Percentiles rank a stretch among this genome's conserved stretches.
Conservation (phyloP, 805 yeast genomes). For the Tetrapisispora taiwanensis region DNA sequence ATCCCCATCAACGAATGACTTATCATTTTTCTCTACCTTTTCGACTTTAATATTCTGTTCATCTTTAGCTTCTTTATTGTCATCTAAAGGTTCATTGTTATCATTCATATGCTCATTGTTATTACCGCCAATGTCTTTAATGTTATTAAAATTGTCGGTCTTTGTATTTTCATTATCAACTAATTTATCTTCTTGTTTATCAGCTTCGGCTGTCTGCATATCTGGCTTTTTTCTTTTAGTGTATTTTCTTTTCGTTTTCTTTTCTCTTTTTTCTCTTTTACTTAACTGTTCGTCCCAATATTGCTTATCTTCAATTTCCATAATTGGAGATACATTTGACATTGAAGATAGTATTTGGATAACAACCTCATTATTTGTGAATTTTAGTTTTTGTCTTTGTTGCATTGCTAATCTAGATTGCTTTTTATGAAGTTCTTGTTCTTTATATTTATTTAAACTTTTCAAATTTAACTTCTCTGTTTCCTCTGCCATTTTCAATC, state of each 20-base stretch:
- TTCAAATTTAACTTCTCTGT: slow-evolving; percentile 71
- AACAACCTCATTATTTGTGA: slow-evolving; percentile 38
- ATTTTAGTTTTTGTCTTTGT: slow-evolving; percentile 50
- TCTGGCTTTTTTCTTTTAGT: slow-evolving; percentile 25
- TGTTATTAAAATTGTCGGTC: too few species aligned
- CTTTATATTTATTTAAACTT: slow-evolving; percentile 67
- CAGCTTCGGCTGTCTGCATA: slow-evolving; percentile 8
- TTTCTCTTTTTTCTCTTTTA: slow-evolving; percentile 34
- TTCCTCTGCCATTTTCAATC: slow-evolving; percentile 65
- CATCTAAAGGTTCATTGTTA: too few species aligned
- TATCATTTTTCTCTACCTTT: too few species aligned
- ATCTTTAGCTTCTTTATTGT: neutral
- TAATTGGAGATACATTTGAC: slow-evolving; percentile 46
- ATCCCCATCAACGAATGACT: too few species aligned
- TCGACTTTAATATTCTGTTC: neutral
- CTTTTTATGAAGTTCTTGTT: slow-evolving; percentile 75
- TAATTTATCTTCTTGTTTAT: slow-evolving; percentile 10
- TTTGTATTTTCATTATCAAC: slow-evolving; percentile 6
- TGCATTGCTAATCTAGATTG: slow-evolving; percentile 65
- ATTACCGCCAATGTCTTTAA: too few species aligned
- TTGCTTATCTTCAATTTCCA: slow-evolving; percentile 46
- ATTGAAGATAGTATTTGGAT: slow-evolving; percentile 14
- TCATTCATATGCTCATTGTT: too few species aligned
- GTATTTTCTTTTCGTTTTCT: slow-evolving; percentile 33
- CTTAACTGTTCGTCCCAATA: slow-evolving; percentile 33